phyloP scores from a whole-genome alignment of 805 yeast genomes.

The Brettanomyces sp. region DNA sequence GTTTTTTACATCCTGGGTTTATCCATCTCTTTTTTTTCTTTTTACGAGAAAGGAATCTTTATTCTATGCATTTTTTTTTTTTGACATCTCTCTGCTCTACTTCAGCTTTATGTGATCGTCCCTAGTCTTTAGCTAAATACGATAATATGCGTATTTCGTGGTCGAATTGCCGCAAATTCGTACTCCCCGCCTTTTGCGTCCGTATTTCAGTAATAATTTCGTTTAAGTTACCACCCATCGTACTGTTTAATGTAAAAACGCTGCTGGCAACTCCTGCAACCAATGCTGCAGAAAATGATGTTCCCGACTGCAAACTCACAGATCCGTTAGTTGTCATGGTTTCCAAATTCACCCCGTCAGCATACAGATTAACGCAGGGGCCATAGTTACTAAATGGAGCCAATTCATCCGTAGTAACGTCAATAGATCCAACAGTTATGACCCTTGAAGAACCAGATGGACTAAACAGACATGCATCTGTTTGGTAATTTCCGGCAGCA shows the following conservation, averaged over 20 bases:
- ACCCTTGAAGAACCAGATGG: conserved; percentile 36
- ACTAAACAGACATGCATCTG: conserved; percentile 35
- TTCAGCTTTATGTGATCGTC: no score
- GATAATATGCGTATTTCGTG: no score
- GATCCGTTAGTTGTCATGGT: conserved; percentile 29
- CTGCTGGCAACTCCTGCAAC: conserved; percentile 37
- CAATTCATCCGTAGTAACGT: conserved; percentile 24
- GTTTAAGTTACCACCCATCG: conserved; percentile 10
- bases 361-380: conserved; percentile 41
- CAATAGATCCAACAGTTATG: conserved; percentile 33
- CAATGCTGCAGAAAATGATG: conserved; percentile 40
- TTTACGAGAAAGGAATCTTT: not conserved
- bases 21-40: not conserved
- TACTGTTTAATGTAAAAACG: conserved; percentile 32
- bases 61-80: conserved; percentile 16
- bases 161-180: no score
- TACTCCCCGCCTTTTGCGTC: no score
- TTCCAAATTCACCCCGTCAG: conserved; percentile 38
- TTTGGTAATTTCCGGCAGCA: conserved; percentile 42
- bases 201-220: no score
- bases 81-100: no score
- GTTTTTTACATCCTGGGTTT: no score
- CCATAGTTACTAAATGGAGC: conserved; percentile 39
- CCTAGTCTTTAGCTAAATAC: no score
- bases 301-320: conserved; percentile 30